phyloP scores from a whole-genome alignment of 306 rosid species.

The Astragalus glycyphyllos region DNA sequence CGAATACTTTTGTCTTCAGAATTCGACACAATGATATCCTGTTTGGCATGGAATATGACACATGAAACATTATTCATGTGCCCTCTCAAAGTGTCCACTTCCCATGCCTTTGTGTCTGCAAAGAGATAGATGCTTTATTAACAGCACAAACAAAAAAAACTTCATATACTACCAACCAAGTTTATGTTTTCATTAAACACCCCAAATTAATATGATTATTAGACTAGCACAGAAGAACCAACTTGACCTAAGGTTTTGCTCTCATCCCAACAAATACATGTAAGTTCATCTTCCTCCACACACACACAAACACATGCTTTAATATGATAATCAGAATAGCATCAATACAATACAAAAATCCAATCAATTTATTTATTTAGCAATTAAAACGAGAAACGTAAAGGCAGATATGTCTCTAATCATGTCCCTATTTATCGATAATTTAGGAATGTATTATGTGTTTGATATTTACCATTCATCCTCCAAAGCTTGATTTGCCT shows the following conservation, averaged over 20 bases:
- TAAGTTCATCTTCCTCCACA: background rate
- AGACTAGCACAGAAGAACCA: background rate
- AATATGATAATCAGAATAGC: constrained; percentile 8
- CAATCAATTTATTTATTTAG: background rate
- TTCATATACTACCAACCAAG: background rate
- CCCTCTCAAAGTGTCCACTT: constrained; percentile 97
- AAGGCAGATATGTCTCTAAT: background rate
- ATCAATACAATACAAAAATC: constrained; percentile 8
- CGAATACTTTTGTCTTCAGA: constrained; percentile 98
- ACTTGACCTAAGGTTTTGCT: background rate
- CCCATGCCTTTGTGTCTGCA: constrained; percentile 98
- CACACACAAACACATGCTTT: background rate
- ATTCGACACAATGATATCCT: constrained; percentile 92
- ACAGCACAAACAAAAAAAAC: constrained; percentile 13
- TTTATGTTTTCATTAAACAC: constrained; percentile 15
- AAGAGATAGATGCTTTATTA: constrained; percentile 38
- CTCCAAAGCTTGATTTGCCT: constrained; percentile 95
- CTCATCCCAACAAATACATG: background rate
- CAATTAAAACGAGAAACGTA: background rate
- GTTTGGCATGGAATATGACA: constrained; percentile 95
- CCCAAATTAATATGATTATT: background rate
- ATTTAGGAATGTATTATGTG: background rate
- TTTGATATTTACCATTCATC: constrained; percentile 76
- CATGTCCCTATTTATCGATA: background rate
- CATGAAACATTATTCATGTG: constrained; percentile 98